These are phyloP conservation scores for Collybia nuda DNA, from an alignment of 768 basidiomycete species.

Conservation along the genomic window DNA sequence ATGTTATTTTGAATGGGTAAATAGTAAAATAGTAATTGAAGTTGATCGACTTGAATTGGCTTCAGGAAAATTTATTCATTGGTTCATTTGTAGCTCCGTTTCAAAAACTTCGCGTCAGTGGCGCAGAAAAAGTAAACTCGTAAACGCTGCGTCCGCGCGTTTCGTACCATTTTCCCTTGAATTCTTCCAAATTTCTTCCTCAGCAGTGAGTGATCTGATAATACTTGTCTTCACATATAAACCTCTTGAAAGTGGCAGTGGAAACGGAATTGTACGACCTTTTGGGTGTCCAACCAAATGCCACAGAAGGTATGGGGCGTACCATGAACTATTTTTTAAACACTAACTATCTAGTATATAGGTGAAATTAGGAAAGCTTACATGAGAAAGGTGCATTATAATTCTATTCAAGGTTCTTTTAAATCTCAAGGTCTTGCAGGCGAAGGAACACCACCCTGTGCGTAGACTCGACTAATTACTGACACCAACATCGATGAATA, in stretches of 20 bases:
- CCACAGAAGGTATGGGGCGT: constrained; percentile 61
- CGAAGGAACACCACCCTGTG: constrained; percentile 87
- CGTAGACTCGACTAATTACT: constrained; percentile 7
- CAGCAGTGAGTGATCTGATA: constrained; percentile 1
- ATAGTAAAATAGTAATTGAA: too few species aligned
- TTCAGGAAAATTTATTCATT: background rate
- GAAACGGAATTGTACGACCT: constrained; percentile 88
- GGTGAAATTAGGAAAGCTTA: constrained; percentile 95
- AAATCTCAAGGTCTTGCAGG: constrained; percentile 42
- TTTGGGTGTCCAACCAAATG: constrained; percentile 68
- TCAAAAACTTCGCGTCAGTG: constrained; percentile 22
- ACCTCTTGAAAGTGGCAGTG: constrained; percentile 51
- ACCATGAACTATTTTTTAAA: background rate
- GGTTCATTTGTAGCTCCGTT: constrained; percentile 30
- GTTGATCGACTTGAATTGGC: too few species aligned
- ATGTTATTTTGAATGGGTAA: too few species aligned
- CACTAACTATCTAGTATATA: constrained; percentile 17
- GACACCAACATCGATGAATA: background rate
- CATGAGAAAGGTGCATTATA: constrained; percentile 72
- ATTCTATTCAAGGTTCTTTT: constrained; percentile 9
- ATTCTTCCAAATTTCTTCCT: background rate
- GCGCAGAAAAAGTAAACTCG: constrained; percentile 8
- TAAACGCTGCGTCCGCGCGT: constrained; percentile 6
- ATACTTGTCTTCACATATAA: background rate
- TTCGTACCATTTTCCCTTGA: constrained; percentile 5